Conservation (phyloP, 1,139 yeast species). For the Blastobotrys arbuscula region DNA sequence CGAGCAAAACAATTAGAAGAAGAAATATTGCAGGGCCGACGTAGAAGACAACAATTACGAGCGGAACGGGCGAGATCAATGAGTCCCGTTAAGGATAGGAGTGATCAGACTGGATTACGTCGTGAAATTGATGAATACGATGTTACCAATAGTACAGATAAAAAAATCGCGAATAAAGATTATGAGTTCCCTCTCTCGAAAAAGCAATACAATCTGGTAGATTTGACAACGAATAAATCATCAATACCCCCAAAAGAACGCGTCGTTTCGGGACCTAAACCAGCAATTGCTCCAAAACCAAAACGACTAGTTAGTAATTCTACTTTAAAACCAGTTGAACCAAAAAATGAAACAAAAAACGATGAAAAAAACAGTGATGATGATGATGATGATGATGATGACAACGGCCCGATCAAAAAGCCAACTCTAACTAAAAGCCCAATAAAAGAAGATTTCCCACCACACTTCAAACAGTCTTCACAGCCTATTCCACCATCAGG, state of each 20-base stretch:
- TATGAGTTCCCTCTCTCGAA: neutral
- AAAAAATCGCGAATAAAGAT: neutral
- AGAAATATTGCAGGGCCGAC: conserved; percentile 32
- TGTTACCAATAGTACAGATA: neutral
- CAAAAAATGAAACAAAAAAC: no score
- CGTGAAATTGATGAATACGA: conserved; percentile 1
- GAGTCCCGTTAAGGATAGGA: conserved; percentile 22
- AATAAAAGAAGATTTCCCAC: neutral
- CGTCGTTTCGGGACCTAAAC: conserved; percentile 14
- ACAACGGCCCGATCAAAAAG: no score
- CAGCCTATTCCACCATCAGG: neutral
- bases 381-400: neutral
- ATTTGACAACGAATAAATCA: neutral
- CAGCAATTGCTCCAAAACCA: conserved; percentile 19
- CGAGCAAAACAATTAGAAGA: conserved; percentile 34
- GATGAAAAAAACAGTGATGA: neutral
- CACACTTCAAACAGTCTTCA: neutral
- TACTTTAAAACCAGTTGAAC: neutral
- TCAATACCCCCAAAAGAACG: neutral
- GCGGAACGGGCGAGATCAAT: conserved; percentile 28
- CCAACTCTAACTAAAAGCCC: neutral
- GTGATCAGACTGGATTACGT: conserved; percentile 3
- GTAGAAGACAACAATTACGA: conserved; percentile 29
- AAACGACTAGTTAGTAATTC: neutral
- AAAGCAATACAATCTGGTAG: neutral